Conservation (phyloP, 1,139 yeast species). For the Groenewaldozyma auringiensis region DNA sequence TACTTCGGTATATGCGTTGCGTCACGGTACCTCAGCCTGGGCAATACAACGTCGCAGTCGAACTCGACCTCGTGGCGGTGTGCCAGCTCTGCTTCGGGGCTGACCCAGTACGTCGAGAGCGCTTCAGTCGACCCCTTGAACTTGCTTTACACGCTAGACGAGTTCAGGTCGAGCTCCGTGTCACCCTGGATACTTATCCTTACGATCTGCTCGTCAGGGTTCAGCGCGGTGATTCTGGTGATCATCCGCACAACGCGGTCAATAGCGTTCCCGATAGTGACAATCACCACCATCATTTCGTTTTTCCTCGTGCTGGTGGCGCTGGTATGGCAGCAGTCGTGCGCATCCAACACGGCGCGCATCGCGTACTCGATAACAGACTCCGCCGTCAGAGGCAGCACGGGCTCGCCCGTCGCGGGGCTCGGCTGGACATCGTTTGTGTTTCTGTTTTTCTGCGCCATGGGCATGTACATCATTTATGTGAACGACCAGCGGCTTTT, state of each 20-base stretch:
- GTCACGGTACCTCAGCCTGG: constrained; percentile 9
- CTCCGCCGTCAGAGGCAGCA: constrained; percentile 10
- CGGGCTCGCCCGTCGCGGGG: constrained; percentile 19
- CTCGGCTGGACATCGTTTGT: constrained; percentile 21
- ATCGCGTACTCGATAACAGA: constrained; percentile 14
- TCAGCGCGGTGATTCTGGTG: constrained; percentile 14
- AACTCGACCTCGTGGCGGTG: constrained; percentile 20
- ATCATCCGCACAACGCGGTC: constrained; percentile 15
- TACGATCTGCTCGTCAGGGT: constrained; percentile 13
- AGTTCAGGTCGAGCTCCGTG: constrained; percentile 11
- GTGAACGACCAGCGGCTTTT: constrained; percentile 11
- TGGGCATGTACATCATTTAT: constrained; percentile 17
- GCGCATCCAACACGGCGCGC: constrained; percentile 14
- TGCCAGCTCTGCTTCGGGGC: constrained; percentile 17
- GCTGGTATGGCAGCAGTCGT: constrained; percentile 26
- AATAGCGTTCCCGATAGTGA: constrained; percentile 17
- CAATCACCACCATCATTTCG: constrained; percentile 15
- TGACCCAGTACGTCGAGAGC: constrained; percentile 9
- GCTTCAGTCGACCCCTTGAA: constrained; percentile 23
- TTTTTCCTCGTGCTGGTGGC: constrained; percentile 18
- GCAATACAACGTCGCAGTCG: constrained; percentile 7
- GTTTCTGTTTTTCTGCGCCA: constrained; percentile 14
- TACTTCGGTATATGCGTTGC: constrained; percentile 24
- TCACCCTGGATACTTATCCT: constrained; percentile 19
- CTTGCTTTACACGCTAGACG: constrained; percentile 14